Percentiles rank a stretch among this genome's conserved stretches.
Evolutionary conservation across 495 filamentous ascomycete genomes (phyloP).

Genomic region (Melanomma pulvis-pyrius): DNA sequence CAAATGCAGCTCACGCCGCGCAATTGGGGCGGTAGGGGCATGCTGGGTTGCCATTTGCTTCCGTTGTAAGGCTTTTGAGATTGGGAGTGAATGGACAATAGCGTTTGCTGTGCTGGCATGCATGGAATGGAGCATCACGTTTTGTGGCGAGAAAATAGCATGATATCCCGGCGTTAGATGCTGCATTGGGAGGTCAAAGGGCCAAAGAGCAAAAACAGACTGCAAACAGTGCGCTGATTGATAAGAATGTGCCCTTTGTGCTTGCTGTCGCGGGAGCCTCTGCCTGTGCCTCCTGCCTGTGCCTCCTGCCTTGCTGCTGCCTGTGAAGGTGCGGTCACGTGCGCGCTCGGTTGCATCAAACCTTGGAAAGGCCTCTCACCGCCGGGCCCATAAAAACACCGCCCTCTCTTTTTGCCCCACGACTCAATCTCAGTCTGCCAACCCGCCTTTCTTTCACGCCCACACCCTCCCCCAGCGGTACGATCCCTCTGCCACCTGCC

Average conservation of each 20-base stretch:
- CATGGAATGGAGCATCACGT: conserved; percentile 35
- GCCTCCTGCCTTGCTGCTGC: conserved; percentile 32
- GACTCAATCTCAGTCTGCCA: conserved; percentile 21
- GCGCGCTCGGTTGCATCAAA: conserved; percentile 2
- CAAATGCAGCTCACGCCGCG: conserved; percentile 72
- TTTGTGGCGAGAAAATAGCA: conserved; percentile 24
- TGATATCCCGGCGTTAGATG: conserved; percentile 38
- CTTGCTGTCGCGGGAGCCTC: conserved; percentile 6
- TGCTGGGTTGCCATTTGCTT: conserved; percentile 86
- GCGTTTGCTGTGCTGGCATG: conserved; percentile 35
- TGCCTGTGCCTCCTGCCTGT: too few species aligned
- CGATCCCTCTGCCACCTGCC: conserved; percentile 3
- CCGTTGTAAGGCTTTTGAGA: conserved; percentile 57
- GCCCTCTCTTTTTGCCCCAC: conserved; percentile 35
- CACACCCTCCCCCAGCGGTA: conserved; percentile 6
- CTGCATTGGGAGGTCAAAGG: conserved; percentile 6
- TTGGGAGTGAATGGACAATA: not conserved
- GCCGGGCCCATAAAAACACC: conserved; percentile 33
- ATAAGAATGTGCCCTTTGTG: conserved; percentile 6
- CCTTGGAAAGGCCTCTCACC: conserved; percentile 17
- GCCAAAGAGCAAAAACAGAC: not conserved
- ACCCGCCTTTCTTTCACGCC: conserved; percentile 18
- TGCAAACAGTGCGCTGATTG: conserved; percentile 2
- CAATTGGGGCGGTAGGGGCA: conserved; percentile 85
- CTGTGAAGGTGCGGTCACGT: conserved; percentile 12